Evolutionary conservation across 441 rosid genomes (phyloP).

Genomic region (Macaranga tanarius): DNA sequence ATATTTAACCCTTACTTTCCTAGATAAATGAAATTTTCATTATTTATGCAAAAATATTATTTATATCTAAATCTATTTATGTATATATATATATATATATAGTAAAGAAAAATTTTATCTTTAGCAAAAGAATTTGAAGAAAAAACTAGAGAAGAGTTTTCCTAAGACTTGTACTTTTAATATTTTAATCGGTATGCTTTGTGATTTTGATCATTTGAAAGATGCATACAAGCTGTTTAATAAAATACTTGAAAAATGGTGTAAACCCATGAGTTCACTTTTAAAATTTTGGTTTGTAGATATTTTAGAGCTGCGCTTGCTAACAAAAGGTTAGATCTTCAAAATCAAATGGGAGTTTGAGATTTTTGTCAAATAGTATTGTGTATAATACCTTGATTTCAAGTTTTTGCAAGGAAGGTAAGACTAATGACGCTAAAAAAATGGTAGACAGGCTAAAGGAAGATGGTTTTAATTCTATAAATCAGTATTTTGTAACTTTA

Average conservation of each 20-base stretch:
- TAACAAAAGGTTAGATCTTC: conserved; percentile 55
- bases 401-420: conserved; percentile 73
- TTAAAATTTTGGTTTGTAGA: conserved; percentile 81
- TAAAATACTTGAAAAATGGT: conserved; percentile 76
- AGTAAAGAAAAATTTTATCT: too few species aligned
- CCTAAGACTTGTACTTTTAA: conserved; percentile 79
- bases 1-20: too few species aligned
- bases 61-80: too few species aligned
- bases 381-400: conserved; percentile 82
- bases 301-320: conserved; percentile 66
- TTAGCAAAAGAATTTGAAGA: too few species aligned
- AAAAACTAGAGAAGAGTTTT: too few species aligned
- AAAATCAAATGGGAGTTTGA: conserved; percentile 51
- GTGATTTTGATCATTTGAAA: conserved; percentile 62
- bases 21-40: too few species aligned
- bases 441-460: conserved; percentile 75
- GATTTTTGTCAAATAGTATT: conserved; percentile 59
- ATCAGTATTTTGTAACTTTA: conserved; percentile 69
- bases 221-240: conserved; percentile 82
- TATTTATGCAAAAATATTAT: too few species aligned
- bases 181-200: conserved; percentile 58
- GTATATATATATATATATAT: too few species aligned
- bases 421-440: conserved; percentile 69
- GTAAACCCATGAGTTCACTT: conserved; percentile 75
- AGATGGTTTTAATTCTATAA: conserved; percentile 75